Evolutionary conservation across 2,329 filamentous ascomycete species (phyloP).

Genomic region (Fusarium scirpi): DNA sequence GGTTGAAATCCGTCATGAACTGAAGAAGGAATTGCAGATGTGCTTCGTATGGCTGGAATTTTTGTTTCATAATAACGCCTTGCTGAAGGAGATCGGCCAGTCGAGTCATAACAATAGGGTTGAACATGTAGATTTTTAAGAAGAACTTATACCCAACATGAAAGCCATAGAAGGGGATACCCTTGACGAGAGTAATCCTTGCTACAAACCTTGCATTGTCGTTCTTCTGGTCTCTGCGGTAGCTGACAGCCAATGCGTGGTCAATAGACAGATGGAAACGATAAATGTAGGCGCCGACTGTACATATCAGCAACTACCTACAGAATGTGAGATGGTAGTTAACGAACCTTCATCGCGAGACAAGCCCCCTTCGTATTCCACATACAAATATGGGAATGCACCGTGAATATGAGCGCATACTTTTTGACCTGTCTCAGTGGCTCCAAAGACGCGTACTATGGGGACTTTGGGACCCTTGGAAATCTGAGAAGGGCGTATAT

Average conservation of each 20-base stretch:
- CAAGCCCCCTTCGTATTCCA: constrained; percentile 82
- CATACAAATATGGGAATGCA: constrained; percentile 93
- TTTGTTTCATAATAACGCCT: constrained; percentile 84
- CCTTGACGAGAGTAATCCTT: constrained; percentile 91
- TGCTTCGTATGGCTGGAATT: constrained; percentile 92
- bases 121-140: constrained; percentile 94
- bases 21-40: constrained; percentile 93
- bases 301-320: constrained; percentile 20
- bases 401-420: constrained; percentile 97
- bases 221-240: constrained; percentile 78
- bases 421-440: constrained; percentile 94
- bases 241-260: constrained; percentile 87
- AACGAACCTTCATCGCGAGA: constrained; percentile 73
- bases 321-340: background rate
- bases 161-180: constrained; percentile 95
- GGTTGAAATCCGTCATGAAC: constrained; percentile 98
- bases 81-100: constrained; percentile 88
- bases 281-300: constrained; percentile 81
- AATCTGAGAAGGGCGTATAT: constrained; percentile 68
- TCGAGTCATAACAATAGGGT: constrained; percentile 87
- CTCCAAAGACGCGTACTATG: constrained; percentile 89
- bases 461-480: constrained; percentile 80
- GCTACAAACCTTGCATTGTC: constrained; percentile 81
- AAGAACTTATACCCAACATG: constrained; percentile 92
- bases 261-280: constrained; percentile 89